Percentiles rank a stretch among this genome's conserved stretches.
Conservation (phyloP, 805 yeast species). For the Wickerhamomyces queroliae region DNA sequence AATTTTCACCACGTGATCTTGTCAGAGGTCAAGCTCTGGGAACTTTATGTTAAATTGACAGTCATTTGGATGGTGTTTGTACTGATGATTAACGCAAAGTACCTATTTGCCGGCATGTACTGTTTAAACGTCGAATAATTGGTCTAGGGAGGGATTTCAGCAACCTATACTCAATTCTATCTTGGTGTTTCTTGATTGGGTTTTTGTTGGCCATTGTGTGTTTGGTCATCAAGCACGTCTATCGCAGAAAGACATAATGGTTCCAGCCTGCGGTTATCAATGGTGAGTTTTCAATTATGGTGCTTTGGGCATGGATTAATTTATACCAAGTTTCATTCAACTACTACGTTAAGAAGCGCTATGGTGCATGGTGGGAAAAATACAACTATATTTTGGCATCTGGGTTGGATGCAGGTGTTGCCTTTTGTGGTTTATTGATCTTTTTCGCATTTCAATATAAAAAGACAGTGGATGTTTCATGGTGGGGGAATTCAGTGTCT, state of each 20-base stretch:
- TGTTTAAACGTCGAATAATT: slow-evolving; percentile 48
- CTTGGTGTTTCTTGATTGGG: slow-evolving; percentile 60
- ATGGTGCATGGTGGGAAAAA: slow-evolving; percentile 44
- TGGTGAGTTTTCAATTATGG: slow-evolving; percentile 43
- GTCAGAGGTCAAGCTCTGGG: slow-evolving; percentile 37
- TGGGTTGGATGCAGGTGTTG: slow-evolving; percentile 55
- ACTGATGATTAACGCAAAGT: slow-evolving; percentile 27
- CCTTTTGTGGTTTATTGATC: slow-evolving; percentile 39
- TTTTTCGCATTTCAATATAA: slow-evolving; percentile 42
- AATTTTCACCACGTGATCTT: slow-evolving; percentile 49
- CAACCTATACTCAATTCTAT: slow-evolving; percentile 50
- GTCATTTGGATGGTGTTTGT: slow-evolving; percentile 26
- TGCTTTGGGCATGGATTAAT: slow-evolving; percentile 39
- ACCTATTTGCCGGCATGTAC: slow-evolving; percentile 29
- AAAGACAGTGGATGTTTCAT: slow-evolving; percentile 31
- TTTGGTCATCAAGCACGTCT: slow-evolving; percentile 21
- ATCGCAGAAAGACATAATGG: slow-evolving; percentile 24
- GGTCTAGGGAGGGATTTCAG: slow-evolving; percentile 48
- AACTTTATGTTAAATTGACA: slow-evolving; percentile 20
- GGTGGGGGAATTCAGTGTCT: slow-evolving; percentile 57
- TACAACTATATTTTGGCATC: slow-evolving; percentile 44
- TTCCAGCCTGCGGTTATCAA: slow-evolving; percentile 45
- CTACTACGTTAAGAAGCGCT: slow-evolving; percentile 32
- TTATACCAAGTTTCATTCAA: slow-evolving; percentile 32
- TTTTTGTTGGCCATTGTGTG: slow-evolving; percentile 26